Percentiles rank a stretch among this genome's conserved stretches.
Conservation (phyloP, 2,329 filamentous ascomycete species). For the Paecilomyces variotii region DNA sequence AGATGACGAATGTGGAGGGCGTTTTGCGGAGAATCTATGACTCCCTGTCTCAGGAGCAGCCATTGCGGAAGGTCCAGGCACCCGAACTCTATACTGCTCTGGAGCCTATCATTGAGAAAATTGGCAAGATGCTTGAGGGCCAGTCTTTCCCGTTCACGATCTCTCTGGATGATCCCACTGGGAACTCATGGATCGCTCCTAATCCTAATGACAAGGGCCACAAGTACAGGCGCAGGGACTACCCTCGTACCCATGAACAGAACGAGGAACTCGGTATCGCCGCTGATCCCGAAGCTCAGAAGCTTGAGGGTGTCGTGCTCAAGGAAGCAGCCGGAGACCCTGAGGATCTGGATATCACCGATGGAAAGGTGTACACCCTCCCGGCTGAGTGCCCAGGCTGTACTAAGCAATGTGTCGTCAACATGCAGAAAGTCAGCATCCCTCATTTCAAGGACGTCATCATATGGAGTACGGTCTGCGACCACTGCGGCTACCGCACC, state of each 20-base stretch:
- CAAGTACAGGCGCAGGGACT: constrained; percentile 84
- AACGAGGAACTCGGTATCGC: constrained; percentile 77
- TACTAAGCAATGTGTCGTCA: constrained; percentile 74
- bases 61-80: constrained; percentile 66
- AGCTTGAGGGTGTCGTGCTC: constrained; percentile 19
- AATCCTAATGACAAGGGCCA: constrained; percentile 66
- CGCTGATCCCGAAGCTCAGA: constrained; percentile 29
- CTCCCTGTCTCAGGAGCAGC: constrained; percentile 74
- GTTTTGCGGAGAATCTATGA: constrained; percentile 69
- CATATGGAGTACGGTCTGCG: constrained; percentile 88
- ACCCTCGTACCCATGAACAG: constrained; percentile 71
- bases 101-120: constrained; percentile 63
- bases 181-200: constrained; percentile 95
- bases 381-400: constrained; percentile 89
- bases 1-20: constrained; percentile 90
- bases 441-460: constrained; percentile 97
- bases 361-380: constrained; percentile 88
- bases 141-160: constrained; percentile 80
- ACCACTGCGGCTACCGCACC: constrained; percentile 84
- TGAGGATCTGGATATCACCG: constrained; percentile 72
- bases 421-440: constrained; percentile 99
- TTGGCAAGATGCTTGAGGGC: constrained; percentile 69
- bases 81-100: constrained; percentile 76
- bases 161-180: constrained; percentile 80
- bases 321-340: constrained; percentile 45